phyloP scores from a whole-genome alignment of 176 grass and related monocot genomes.

The Coix lacrymajobi region DNA sequence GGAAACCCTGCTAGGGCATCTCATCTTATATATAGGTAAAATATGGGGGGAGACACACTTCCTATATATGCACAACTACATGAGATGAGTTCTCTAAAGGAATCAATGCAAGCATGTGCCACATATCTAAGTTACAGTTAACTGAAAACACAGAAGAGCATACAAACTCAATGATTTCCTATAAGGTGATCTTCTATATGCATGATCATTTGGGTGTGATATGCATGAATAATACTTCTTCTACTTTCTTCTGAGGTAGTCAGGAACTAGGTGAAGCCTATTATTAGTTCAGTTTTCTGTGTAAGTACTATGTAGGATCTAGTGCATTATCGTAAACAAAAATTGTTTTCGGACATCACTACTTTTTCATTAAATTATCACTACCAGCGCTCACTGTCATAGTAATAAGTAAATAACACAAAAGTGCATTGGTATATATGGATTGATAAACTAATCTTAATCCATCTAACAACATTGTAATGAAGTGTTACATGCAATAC shows the following conservation, averaged over 20 bases:
- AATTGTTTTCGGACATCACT: background rate
- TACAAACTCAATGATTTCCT: background rate
- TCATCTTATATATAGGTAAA: no score
- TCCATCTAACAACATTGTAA: background rate
- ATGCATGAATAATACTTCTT: background rate
- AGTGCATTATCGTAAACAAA: background rate
- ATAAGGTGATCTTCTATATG: background rate
- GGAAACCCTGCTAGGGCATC: conserved; percentile 4
- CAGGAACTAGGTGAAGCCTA: background rate
- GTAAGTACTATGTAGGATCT: background rate
- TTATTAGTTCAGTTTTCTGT: background rate
- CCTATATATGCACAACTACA: background rate
- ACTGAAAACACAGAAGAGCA: background rate
- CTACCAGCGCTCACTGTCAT: background rate
- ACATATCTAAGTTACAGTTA: background rate
- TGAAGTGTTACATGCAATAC: background rate
- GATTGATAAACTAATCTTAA: background rate
- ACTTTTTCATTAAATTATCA: background rate
- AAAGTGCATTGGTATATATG: background rate
- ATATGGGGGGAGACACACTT: background rate
- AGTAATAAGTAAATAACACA: background rate
- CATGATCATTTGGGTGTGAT: background rate
- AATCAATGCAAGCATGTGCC: background rate
- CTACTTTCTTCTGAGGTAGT: background rate
- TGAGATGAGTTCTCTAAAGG: background rate